Conservation (phyloP, 2,329 filamentous ascomycete genomes). For the Fusarium avenaceum region DNA sequence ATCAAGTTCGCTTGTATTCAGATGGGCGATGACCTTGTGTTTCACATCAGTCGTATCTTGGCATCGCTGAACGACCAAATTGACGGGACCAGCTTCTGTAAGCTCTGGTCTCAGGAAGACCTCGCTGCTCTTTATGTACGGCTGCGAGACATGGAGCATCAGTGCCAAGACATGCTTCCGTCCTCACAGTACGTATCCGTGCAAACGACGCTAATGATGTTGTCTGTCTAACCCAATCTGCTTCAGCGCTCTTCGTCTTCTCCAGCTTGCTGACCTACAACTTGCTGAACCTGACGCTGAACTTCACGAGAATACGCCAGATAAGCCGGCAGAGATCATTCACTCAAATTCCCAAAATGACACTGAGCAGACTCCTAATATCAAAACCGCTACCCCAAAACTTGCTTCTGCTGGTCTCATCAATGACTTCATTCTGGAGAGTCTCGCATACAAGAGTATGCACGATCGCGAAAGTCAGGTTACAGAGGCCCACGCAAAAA, state of each 20-base stretch:
- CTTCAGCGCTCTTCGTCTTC: not conserved
- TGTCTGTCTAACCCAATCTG: not conserved
- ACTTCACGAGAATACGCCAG: not conserved
- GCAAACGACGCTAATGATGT: not conserved
- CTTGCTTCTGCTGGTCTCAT: conserved; percentile 42
- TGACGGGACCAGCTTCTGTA: conserved; percentile 19
- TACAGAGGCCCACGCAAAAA: conserved; percentile 49
- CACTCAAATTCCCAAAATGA: not conserved
- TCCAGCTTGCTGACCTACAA: conserved; percentile 4
- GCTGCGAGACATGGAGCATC: conserved; percentile 34
- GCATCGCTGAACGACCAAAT: conserved; percentile 5
- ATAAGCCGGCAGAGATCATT: not conserved
- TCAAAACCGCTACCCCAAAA: not conserved
- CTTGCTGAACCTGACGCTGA: not conserved
- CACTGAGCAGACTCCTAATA: not conserved
- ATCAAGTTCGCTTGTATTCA: conserved; percentile 43
- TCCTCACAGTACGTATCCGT: conserved; percentile 17
- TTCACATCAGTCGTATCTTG: conserved; percentile 40
- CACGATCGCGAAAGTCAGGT: conserved; percentile 51
- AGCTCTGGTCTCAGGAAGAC: conserved; percentile 40
- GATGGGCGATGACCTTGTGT: conserved; percentile 44
- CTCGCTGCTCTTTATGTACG: conserved; percentile 36
- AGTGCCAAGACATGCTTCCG: conserved; percentile 20
- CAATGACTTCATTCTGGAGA: conserved; percentile 52
- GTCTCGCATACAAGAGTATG: conserved; percentile 52